phyloP scores from a whole-genome alignment of 768 basidiomycete genomes.

The Russula olivacea region DNA sequence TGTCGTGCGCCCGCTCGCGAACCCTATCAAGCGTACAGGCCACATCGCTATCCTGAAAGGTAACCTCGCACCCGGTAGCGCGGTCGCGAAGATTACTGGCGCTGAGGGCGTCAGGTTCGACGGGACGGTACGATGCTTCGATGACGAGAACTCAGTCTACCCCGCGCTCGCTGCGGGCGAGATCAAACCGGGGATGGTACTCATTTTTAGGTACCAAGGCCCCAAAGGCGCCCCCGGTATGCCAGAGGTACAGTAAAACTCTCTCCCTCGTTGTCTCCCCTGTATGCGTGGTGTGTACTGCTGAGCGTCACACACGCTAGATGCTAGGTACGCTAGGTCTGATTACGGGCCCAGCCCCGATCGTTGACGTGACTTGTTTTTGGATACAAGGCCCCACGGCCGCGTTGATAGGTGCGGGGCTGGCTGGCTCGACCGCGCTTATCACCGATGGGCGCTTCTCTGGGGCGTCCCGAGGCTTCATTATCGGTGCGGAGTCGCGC shows the following conservation, averaged over 20 bases:
- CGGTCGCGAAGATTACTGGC: constrained; percentile 90
- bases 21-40: constrained; percentile 83
- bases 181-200: constrained; percentile 66
- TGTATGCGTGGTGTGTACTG: neutral
- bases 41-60: constrained; percentile 85
- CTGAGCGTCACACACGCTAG: constrained; percentile 26
- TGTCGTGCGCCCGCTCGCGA: constrained; percentile 60
- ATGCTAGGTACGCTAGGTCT: constrained; percentile 47
- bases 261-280: neutral
- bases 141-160: constrained; percentile 64
- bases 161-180: constrained; percentile 66
- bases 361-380: neutral
- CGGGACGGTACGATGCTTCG: constrained; percentile 53
- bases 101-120: constrained; percentile 86
- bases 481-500: constrained; percentile 39
- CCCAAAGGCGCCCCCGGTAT: constrained; percentile 90
- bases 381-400: constrained; percentile 59
- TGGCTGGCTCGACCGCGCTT: constrained; percentile 70
- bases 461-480: constrained; percentile 68
- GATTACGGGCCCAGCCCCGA: no score
- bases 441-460: constrained; percentile 90
- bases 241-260: constrained; percentile 53
- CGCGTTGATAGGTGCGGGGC: constrained; percentile 78
- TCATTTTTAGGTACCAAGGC: constrained; percentile 85
- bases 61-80: constrained; percentile 80